These are phyloP conservation scores for Scutellaria baicalensis DNA, from an alignment of 257 asterid genomes.

Conservation along the genomic window DNA sequence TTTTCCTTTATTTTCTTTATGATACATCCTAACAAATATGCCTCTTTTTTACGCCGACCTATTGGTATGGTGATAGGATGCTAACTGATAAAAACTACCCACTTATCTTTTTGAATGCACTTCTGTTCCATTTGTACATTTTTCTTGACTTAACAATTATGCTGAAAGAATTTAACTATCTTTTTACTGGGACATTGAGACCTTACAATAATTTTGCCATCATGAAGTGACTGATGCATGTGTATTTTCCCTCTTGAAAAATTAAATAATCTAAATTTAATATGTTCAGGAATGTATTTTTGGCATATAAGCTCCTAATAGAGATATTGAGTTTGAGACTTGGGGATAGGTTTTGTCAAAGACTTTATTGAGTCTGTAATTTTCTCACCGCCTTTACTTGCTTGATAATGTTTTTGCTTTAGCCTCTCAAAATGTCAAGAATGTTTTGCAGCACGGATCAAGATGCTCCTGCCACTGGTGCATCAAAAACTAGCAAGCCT, in stretches of 20 bases:
- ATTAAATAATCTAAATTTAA: not conserved
- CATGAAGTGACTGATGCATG: conserved; percentile 3
- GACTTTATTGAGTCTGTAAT: not conserved
- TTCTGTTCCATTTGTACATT: not conserved
- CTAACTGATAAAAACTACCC: not conserved
- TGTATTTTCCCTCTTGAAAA: not conserved
- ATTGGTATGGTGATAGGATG: not conserved
- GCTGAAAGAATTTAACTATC: not conserved
- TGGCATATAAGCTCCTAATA: not conserved
- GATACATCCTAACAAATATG: not conserved
- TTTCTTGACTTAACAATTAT: not conserved
- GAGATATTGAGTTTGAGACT: not conserved
- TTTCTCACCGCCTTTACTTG: not conserved
- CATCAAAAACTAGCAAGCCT: conserved; percentile 40
- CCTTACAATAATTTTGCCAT: not conserved
- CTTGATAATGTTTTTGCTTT: conserved; percentile 6
- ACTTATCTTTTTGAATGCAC: not conserved
- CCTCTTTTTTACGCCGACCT: not conserved
- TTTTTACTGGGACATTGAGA: not conserved
- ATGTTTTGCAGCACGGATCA: conserved; percentile 44
- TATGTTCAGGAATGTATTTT: not conserved
- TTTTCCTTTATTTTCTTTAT: conserved; percentile 2
- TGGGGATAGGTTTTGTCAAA: not conserved
- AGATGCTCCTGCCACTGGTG: conserved; percentile 30
- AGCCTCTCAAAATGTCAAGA: conserved; percentile 16